Conservation (phyloP, 306 rosid genomes). For the Dryas alaskensis region DNA sequence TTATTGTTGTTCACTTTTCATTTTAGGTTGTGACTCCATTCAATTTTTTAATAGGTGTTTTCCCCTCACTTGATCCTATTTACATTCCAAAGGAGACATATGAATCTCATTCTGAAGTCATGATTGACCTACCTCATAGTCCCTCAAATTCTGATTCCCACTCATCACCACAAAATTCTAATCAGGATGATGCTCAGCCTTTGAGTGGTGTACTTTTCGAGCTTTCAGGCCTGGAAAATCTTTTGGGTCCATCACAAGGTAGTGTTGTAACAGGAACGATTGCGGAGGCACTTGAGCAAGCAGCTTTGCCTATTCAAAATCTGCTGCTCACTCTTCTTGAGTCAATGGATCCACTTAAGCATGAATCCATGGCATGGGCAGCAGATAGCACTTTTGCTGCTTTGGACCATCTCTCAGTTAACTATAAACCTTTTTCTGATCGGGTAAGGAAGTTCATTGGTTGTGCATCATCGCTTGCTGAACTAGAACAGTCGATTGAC, state of each 20-base stretch:
- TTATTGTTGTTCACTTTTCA: neutral
- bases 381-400: neutral
- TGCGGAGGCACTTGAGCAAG: conserved; percentile 4
- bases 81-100: neutral
- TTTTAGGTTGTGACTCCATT: neutral
- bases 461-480: conserved; percentile 20
- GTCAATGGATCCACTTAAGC: conserved; percentile 14
- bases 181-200: conserved; percentile 2
- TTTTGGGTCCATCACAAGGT: conserved; percentile 1
- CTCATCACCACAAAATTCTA: neutral
- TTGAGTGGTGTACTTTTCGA: conserved; percentile 11
- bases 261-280: neutral
- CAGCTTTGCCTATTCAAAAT: conserved; percentile 5
- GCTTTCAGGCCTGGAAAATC: conserved; percentile 4
- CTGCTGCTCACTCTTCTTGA: conserved; percentile 24
- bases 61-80: conserved; percentile 24
- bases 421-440: conserved; percentile 14
- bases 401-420: conserved; percentile 18
- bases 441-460: conserved; percentile 24
- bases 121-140: neutral
- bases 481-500: conserved; percentile 6
- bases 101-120: neutral
- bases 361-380: conserved; percentile 11
- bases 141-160: neutral
- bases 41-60: conserved; percentile 18